Percentiles rank a stretch among this genome's conserved stretches.
phyloP scores from a whole-genome alignment of 2,329 filamentous ascomycete species.

The Neonectria punicea region DNA sequence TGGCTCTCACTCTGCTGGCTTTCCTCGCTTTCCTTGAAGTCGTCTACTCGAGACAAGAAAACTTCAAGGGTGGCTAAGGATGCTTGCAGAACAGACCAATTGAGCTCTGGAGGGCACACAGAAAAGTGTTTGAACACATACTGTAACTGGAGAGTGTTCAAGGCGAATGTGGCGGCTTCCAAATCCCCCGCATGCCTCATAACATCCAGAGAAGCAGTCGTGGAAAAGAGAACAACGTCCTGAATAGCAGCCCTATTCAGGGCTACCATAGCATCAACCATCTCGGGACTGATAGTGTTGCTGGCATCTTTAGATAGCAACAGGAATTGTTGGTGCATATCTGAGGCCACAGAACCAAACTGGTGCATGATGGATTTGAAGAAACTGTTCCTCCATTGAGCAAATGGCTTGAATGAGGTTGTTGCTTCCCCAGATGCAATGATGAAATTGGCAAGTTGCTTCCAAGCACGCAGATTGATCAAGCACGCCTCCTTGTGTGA shows the following conservation, averaged over 20 bases:
- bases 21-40: slow-evolving; percentile 51
- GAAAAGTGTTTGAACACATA: slow-evolving; percentile 62
- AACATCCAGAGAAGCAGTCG: slow-evolving; percentile 62
- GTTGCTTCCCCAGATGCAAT: slow-evolving; percentile 59
- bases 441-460: slow-evolving; percentile 68
- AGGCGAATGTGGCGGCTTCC: slow-evolving; percentile 58
- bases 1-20: slow-evolving; percentile 52
- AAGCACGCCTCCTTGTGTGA: slow-evolving; percentile 75
- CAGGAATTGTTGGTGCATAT: slow-evolving; percentile 66
- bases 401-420: slow-evolving; percentile 59
- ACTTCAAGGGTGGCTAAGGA: slow-evolving; percentile 59
- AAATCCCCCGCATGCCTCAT: slow-evolving; percentile 59
- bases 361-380: slow-evolving; percentile 68
- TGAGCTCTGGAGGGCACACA: slow-evolving; percentile 53
- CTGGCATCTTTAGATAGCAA: slow-evolving; percentile 59
- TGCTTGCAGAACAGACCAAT: slow-evolving; percentile 59
- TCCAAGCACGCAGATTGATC: slow-evolving; percentile 72
- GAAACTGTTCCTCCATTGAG: slow-evolving; percentile 64
- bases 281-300: slow-evolving; percentile 54
- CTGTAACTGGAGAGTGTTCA: slow-evolving; percentile 62
- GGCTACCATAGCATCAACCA: slow-evolving; percentile 61
- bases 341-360: slow-evolving; percentile 64
- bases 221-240: slow-evolving; percentile 62
- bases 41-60: slow-evolving; percentile 58
- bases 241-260: slow-evolving; percentile 64